Evolutionary conservation across 2,329 filamentous ascomycete species (phyloP), one percentile per base, ranked within the genome.

Genomic region (Aureobasidium sp.): DNA sequence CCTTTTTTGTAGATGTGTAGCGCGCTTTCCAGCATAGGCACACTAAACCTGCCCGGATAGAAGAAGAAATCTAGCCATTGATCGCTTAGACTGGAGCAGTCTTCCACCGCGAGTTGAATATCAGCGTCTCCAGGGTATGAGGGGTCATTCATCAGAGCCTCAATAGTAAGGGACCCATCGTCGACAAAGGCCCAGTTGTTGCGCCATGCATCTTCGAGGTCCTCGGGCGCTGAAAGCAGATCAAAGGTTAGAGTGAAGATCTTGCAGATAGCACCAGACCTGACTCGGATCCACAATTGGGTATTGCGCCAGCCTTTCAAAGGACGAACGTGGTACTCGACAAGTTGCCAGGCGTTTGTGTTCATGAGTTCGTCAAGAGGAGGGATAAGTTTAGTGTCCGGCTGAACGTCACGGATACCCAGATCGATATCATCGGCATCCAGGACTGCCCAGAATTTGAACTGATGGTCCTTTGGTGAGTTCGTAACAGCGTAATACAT

Each of bases 401-500:
- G 82, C 66, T 89, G 91, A 7, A 90, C 76, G 66, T 95, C 90
- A 64, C 84, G 81, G 15, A 95, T 78, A 9, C 85, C 79, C 21
- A 90, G 71, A 2, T 76, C 78, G 65, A 74, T 65, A 66, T 75
- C 64, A 67, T 87, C 79, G 66, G 81, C 81, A 57, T 86, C 83
- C 65, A 85, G 83, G 19, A 88, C 82, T 57, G 83, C 83, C 90
- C 92, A 99, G 70, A 99, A 92, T 72, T 96, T 97, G 80, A 99
- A 97, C 70, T 93, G 87, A 37, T 94, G 83, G 31, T 91, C 88
- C 64, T 94, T 84, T 0, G 94, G 93, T 11, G 92, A 96, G 73
- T 91, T 96, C 9, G 90, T 93, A 38, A 90, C 84, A 57, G 93
- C 82, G 61, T 81, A 81, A 69, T 84, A 86, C 29, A 77, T 66